phyloP scores from a whole-genome alignment of 2,329 filamentous ascomycete genomes.

The Xylariaceae sp. region DNA sequence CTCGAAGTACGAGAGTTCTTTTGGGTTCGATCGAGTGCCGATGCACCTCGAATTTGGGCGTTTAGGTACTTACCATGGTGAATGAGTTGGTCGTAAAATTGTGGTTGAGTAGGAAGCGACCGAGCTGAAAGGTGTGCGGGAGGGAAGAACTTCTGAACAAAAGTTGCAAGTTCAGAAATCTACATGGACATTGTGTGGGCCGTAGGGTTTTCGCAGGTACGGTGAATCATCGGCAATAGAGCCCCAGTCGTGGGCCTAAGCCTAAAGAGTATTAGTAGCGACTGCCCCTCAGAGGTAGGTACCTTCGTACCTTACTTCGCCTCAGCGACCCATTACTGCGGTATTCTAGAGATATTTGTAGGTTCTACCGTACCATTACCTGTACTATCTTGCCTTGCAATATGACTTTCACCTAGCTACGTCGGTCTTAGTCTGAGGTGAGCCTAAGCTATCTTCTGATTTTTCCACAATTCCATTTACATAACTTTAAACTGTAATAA shows the following conservation, averaged over 20 bases:
- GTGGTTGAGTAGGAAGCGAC: conserved; percentile 53
- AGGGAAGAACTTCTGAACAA: conserved; percentile 40
- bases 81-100: conserved; percentile 57
- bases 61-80: conserved; percentile 65
- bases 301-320: conserved; percentile 12
- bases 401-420: too few relatives aligned
- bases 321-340: neutral
- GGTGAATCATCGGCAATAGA: conserved; percentile 36
- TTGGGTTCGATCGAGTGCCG: conserved; percentile 39
- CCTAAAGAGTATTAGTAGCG: conserved; percentile 9
- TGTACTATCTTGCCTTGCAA: neutral
- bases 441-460: too few relatives aligned
- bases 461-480: too few relatives aligned
- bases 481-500: too few relatives aligned
- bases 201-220: conserved; percentile 33
- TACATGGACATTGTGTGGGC: conserved; percentile 36
- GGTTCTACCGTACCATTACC: neutral
- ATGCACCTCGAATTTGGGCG: conserved; percentile 42
- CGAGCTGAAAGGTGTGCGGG: conserved; percentile 39
- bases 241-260: conserved; percentile 15
- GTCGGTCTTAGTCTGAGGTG: too few relatives aligned
- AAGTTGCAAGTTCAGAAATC: conserved; percentile 33
- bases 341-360: neutral
- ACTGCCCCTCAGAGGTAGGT: conserved; percentile 27
- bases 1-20: conserved; percentile 43